These are phyloP conservation scores for Smallanthus sonchifolius DNA, from an alignment of 129 eudicot species.

Conservation along the genomic window DNA sequence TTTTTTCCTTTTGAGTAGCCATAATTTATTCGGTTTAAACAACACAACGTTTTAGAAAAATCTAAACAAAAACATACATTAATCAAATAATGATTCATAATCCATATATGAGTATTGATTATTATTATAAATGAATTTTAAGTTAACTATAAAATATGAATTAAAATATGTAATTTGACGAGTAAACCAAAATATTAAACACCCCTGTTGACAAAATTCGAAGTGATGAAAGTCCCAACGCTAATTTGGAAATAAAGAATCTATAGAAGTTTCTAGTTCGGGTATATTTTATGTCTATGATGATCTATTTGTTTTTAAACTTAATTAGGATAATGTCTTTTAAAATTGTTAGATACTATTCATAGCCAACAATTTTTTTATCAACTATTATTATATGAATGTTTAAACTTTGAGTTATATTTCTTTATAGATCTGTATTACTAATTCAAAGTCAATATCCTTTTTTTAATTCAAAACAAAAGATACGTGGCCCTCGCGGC, in stretches of 20 bases:
- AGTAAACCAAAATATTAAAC: too few species aligned
- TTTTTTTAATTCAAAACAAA: background rate
- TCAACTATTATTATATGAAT: too few species aligned
- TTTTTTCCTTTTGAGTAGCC: too few species aligned
- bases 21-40: too few species aligned
- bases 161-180: too few species aligned
- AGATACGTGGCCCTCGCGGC: background rate
- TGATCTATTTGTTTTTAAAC: background rate
- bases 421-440: background rate
- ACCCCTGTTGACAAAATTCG: background rate
- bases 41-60: too few species aligned
- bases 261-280: constrained; percentile 28
- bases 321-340: background rate
- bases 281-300: constrained; percentile 19
- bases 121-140: too few species aligned
- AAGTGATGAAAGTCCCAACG: constrained; percentile 1
- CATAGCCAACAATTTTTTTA: background rate
- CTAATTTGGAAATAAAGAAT: constrained; percentile 24
- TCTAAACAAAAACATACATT: too few species aligned
- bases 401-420: background rate
- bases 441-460: background rate
- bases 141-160: too few species aligned
- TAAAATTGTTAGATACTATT: background rate
- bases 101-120: too few species aligned
- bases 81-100: too few species aligned